phyloP scores from a whole-genome alignment of 2,329 filamentous ascomycete species.

The Cercospora sp. region DNA sequence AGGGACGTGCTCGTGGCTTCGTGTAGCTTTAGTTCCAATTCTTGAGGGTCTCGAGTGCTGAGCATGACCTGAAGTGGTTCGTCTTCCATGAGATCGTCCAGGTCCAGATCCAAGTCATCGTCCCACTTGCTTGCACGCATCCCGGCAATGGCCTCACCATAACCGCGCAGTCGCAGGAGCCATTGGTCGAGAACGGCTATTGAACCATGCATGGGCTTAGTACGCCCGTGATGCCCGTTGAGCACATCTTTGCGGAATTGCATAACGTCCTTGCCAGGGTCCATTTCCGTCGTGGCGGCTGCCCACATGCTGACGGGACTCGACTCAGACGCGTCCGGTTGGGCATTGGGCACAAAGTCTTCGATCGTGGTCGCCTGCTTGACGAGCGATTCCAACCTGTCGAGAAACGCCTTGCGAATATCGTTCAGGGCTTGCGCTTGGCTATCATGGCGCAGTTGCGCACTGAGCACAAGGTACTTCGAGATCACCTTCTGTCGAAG shows the following conservation, averaged over 20 bases:
- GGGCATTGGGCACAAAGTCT: conserved; percentile 8
- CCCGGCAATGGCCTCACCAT: conserved; percentile 62
- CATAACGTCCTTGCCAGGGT: conserved; percentile 37
- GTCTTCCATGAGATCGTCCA: conserved; percentile 66
- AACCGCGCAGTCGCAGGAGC: conserved; percentile 70
- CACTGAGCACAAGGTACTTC: conserved; percentile 32
- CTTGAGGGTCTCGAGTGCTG: conserved; percentile 69
- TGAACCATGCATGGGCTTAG: conserved; percentile 63
- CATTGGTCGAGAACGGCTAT: conserved; percentile 69
- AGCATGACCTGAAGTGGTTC: conserved; percentile 65
- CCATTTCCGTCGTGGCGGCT: conserved; percentile 30
- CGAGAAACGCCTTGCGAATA: conserved; percentile 29
- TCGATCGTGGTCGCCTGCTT: conserved; percentile 19
- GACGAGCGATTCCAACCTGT: conserved; percentile 28
- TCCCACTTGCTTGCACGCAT: conserved; percentile 73
- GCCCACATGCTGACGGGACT: conserved; percentile 29
- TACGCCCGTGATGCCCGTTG: conserved; percentile 70
- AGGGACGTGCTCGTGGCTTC: conserved; percentile 24
- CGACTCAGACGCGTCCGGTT: neutral
- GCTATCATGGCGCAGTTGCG: conserved; percentile 22
- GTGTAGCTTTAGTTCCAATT: conserved; percentile 48
- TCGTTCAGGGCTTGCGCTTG: conserved; percentile 25
- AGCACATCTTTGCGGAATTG: conserved; percentile 69
- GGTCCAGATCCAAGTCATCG: conserved; percentile 68
- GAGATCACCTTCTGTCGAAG: conserved; percentile 33